Base-by-base conservation (phyloP, 108 stramenopile genomes). In the Fistulifera pelliculosa region DNA sequence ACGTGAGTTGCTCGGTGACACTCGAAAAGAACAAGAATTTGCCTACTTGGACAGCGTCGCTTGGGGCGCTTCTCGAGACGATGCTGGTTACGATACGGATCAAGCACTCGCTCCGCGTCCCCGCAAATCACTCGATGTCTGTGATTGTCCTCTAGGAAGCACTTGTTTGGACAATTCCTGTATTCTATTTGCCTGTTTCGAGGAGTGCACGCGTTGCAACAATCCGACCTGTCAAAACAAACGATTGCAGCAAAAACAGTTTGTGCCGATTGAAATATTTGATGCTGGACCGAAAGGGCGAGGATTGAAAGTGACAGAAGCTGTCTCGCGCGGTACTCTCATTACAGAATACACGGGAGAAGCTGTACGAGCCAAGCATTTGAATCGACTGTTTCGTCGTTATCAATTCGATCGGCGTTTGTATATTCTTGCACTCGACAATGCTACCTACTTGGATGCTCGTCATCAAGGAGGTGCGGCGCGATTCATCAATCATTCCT, bases 401-500 rank as follows among this genome's bases (percentile, higher is more conserved):
- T 93, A 93, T 59, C 63, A 71, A 48, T 65, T 44, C 35, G 87
- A 89, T 52, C 77, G 94, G 1, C 89, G 83, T 71, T 69, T 94
- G 55, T 99, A 98, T 65, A 88, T 98, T 57, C 93, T 99, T 88
- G 83, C 93, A 8, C 65, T 98, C 22, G 94, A 94, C 54, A 69
- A 74, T 17, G 77, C 83, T 56, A 61, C 87, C 4, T 94, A 91
- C 52, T 65, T 99, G 35, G 99, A 99, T 72, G 97, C 97, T 11
- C 80, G 95, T n/a, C 58, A 72, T 26, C 61, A 74, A 31, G 99
- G 99, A 13, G 83, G 88, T 23, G 66, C 94, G 18, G 97, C 99
- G 0, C 79, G 99, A 6, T 99, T 93, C 63, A 92, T 98, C 62
- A 99, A 99, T 71, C 99, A 99, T 69, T 85, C 81, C 43, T 98